Percentiles rank a stretch among this genome's conserved stretches.
Conservation (phyloP, 129 eudicot species). For the Saussurea involucrata region DNA sequence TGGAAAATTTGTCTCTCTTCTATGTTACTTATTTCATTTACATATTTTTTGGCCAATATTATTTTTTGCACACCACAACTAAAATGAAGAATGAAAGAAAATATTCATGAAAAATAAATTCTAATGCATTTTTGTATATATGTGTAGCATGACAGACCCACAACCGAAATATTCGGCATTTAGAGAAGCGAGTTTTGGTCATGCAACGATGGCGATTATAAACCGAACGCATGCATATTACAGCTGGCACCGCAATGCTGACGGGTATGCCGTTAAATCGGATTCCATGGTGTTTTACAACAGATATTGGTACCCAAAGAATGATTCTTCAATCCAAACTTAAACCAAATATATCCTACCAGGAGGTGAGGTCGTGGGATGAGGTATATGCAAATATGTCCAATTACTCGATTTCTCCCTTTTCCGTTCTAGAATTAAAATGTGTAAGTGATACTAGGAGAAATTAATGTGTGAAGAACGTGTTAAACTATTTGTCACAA, state of each 20-base stretch:
- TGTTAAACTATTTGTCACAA: neutral
- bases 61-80: neutral
- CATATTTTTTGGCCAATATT: neutral
- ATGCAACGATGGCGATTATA: slow-evolving; percentile 52
- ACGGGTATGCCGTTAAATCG: slow-evolving; percentile 43
- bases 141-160: slow-evolving; percentile 51
- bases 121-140: neutral
- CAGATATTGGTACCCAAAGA: slow-evolving; percentile 41
- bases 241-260: slow-evolving; percentile 55
- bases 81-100: neutral
- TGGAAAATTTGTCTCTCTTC: neutral
- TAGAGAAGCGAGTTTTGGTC: slow-evolving; percentile 64
- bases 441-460: neutral
- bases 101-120: neutral
- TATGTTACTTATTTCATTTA: neutral
- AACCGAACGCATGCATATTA: slow-evolving; percentile 65
- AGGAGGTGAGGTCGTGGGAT: neutral
- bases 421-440: neutral
- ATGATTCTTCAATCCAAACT: slow-evolving; percentile 25
- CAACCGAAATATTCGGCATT: slow-evolving; percentile 63
- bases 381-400: too few relatives aligned
- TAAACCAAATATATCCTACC: neutral
- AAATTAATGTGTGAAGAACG: neutral
- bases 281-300: slow-evolving; percentile 40
- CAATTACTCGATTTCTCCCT: neutral